Percentiles rank a stretch among this genome's conserved stretches.
Conservation (phyloP, 1,139 yeast genomes). For the Pichia inconspicua region DNA sequence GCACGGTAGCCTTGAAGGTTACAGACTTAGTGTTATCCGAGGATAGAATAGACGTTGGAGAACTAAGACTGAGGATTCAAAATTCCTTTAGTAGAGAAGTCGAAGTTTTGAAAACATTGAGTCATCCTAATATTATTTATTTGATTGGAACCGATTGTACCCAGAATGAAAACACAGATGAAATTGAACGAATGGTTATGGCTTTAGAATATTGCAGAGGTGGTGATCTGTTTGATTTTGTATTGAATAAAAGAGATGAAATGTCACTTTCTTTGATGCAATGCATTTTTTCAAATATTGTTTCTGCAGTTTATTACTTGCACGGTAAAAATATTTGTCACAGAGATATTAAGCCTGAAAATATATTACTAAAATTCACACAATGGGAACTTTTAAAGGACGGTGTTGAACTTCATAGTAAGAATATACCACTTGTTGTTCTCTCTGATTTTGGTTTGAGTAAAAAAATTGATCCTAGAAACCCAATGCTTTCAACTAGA, state of each 20-base stretch:
- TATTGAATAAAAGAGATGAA: constrained; percentile 35
- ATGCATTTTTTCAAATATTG: constrained; percentile 61
- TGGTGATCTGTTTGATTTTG: constrained; percentile 71
- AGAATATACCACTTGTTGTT: constrained; percentile 40
- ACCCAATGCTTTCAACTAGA: constrained; percentile 67
- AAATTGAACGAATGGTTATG: constrained; percentile 36
- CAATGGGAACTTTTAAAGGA: constrained; percentile 24
- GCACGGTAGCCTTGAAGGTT: constrained; percentile 34
- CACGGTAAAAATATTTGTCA: constrained; percentile 67
- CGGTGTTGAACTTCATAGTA: constrained; percentile 22
- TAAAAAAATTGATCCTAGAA: constrained; percentile 48
- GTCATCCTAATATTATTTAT: constrained; percentile 38
- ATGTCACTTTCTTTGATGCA: constrained; percentile 42
- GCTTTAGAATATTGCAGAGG: constrained; percentile 74
- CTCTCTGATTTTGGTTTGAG: constrained; percentile 88
- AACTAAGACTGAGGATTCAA: constrained; percentile 47
- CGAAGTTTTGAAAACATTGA: constrained; percentile 42
- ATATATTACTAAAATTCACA: constrained; percentile 46
- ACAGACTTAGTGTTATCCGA: constrained; percentile 19
- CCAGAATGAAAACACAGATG: not conserved
- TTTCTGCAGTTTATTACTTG: constrained; percentile 62
- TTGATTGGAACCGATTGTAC: constrained; percentile 32
- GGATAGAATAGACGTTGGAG: constrained; percentile 21
- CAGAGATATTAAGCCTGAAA: constrained; percentile 83
- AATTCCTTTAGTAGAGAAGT: constrained; percentile 71